phyloP scores from a whole-genome alignment of 192 early-diverging fungal genomes.

The Umbelopsis ramanniana region DNA sequence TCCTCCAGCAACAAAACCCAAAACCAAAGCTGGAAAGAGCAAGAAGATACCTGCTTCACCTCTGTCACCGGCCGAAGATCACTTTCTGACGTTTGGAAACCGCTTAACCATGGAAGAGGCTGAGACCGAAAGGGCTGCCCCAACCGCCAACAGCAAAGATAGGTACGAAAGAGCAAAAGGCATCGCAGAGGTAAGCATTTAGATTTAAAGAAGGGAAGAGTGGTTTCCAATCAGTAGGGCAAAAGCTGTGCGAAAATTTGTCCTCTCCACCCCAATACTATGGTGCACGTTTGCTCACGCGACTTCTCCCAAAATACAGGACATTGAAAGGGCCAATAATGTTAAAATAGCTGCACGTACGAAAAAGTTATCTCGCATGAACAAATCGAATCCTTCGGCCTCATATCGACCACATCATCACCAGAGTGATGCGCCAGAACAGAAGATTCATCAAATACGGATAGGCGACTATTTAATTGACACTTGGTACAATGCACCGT shows the following conservation, averaged over 20 bases:
- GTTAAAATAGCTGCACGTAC: neutral
- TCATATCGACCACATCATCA: constrained; percentile 13
- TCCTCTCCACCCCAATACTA: constrained; percentile 1
- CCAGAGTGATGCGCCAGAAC: neutral
- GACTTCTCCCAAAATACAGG: constrained; percentile 11
- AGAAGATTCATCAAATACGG: constrained; percentile 71
- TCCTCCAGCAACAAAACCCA: neutral
- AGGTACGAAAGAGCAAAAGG: constrained; percentile 57
- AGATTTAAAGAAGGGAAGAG: neutral
- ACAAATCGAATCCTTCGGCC: neutral
- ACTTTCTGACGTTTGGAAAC: constrained; percentile 41
- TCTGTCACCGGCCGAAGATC: neutral
- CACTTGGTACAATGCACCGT: constrained; percentile 96
- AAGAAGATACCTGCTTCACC: neutral
- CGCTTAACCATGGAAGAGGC: constrained; percentile 56
- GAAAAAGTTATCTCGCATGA: neutral
- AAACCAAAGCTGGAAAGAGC: neutral
- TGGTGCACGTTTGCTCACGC: too few relatives aligned
- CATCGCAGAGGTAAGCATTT: constrained; percentile 33
- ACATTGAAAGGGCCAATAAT: constrained; percentile 1
- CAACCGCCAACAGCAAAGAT: constrained; percentile 51
- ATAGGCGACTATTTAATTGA: constrained; percentile 86
- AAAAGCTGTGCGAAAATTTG: too few relatives aligned
- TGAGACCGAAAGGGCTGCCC: constrained; percentile 54
- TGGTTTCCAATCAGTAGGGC: too few relatives aligned